A percentile compares a stretch with the other conserved stretches of the same genome.
phyloP scores from a whole-genome alignment of 805 yeast genomes.

The Myxozyma sirexii region DNA sequence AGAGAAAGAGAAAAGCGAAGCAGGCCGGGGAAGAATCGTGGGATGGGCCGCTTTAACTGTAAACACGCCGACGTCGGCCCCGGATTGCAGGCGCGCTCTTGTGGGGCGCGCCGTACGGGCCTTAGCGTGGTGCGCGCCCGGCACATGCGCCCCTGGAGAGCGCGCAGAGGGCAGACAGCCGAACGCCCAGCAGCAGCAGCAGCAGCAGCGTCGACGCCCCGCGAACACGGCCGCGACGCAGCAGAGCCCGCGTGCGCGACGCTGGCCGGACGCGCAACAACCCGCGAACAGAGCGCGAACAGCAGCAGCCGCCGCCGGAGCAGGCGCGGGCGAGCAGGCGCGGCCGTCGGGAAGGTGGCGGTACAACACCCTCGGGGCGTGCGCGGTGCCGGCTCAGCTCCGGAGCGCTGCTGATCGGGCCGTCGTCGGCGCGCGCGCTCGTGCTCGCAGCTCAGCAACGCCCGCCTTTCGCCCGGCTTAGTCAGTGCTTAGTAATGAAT shows the following conservation, averaged over 20 bases:
- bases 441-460: background rate
- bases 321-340: background rate
- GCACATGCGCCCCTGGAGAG: too few species aligned
- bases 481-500: too few species aligned
- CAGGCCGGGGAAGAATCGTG: slow-evolving; percentile 4
- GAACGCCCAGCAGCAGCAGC: too few species aligned
- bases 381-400: background rate
- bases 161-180: too few species aligned
- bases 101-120: too few species aligned
- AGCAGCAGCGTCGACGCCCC: too few species aligned
- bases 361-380: background rate
- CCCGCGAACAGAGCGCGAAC: background rate
- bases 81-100: background rate
- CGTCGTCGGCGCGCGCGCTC: background rate
- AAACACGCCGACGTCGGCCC: slow-evolving; percentile 11
- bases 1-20: background rate
- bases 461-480: too few species aligned
- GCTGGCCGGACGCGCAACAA: background rate
- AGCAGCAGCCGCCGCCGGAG: background rate
- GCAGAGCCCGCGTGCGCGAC: too few species aligned
- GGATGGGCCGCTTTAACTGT: slow-evolving; percentile 11
- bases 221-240: too few species aligned
- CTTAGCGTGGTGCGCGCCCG: too few species aligned
- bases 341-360: background rate
- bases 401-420: background rate